Conservation (phyloP, 1,284 basidiomycete species). For the Xerocomus nothofagi region DNA sequence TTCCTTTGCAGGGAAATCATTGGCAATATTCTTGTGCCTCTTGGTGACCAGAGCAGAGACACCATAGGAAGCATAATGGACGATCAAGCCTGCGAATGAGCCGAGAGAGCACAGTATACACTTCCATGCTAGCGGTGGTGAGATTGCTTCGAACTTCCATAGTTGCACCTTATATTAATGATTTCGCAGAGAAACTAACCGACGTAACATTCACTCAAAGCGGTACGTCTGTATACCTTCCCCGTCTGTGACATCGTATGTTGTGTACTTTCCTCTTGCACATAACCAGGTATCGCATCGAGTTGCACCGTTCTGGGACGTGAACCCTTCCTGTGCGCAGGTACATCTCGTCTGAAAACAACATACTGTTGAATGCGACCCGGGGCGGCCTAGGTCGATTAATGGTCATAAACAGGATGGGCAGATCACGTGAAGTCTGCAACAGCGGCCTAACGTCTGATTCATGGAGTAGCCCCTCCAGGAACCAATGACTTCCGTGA, state of each 20-base stretch:
- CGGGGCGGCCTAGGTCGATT: too few relatives aligned
- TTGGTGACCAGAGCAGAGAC: background rate
- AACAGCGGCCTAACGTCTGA: too few relatives aligned
- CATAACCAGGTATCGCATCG: background rate
- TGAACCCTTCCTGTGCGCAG: background rate
- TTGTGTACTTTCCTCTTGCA: background rate
- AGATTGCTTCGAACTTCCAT: background rate
- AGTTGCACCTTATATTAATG: background rate
- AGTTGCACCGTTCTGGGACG: background rate
- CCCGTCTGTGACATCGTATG: background rate
- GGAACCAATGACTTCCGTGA: too few relatives aligned
- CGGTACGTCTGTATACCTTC: background rate
- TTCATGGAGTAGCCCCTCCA: too few relatives aligned
- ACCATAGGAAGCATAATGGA: background rate
- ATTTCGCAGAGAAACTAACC: background rate
- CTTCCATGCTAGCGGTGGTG: background rate
- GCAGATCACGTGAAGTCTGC: background rate
- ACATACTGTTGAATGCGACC: background rate
- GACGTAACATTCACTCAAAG: background rate
- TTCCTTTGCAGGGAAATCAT: background rate
- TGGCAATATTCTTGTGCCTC: background rate
- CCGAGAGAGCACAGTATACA: slow-evolving; percentile 3
- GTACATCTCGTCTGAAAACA: background rate
- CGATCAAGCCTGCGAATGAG: background rate
- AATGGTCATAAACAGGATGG: background rate